Evolutionary conservation across 2,329 filamentous ascomycete species (phyloP), one percentile per base, ranked within the genome.

Genomic region (Sclerotinia borealis): DNA sequence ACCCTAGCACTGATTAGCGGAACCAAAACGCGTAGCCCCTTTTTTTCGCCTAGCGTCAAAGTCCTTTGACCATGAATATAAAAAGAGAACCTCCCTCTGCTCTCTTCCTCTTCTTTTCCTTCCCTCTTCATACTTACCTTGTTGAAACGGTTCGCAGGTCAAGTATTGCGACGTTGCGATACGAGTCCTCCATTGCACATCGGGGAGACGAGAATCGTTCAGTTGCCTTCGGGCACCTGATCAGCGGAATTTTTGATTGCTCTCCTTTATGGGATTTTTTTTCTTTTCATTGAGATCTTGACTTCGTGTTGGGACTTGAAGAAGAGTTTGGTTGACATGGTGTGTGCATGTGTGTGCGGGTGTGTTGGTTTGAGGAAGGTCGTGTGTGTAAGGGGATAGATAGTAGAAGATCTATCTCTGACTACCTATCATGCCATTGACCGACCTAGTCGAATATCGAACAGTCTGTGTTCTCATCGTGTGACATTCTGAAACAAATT

Each of bases 111-210:
- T 25, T 1, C 45, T 68, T 63, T 41, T 67, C 64, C 10, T 9
- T 31, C 72, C 70, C 39, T 69, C 66, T 64, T 72, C 69, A 76
- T 76, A 76, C 75, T 76, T 76, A 76, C 75, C 74, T 75, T 75
- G 64, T 72, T 69, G 63, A 65, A 65, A 64, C 49, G 13, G 13
- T 25, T 37, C 59, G 51, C 61, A 59, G 73, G 67, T 75, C 75
- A 75, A 65, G 71, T 68, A 72, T 72, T 65, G 61, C 29, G 58
- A 47, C 62, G 37, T 45, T 62, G 69, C 70, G 63, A 63, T 70
- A 72, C 70, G 76, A 79, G 77, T 77, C 79, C 80, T 82, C 78
- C 81, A 83, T 83, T 83, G 81, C 81, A 83, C 80, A 82, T 70
- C 80, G 80, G 76, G 80, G 80, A 72, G 79, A 77, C 78, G 76